Evolutionary conservation across 805 yeast species (phyloP).

Genomic region (Barnettozyma vustinii): DNA sequence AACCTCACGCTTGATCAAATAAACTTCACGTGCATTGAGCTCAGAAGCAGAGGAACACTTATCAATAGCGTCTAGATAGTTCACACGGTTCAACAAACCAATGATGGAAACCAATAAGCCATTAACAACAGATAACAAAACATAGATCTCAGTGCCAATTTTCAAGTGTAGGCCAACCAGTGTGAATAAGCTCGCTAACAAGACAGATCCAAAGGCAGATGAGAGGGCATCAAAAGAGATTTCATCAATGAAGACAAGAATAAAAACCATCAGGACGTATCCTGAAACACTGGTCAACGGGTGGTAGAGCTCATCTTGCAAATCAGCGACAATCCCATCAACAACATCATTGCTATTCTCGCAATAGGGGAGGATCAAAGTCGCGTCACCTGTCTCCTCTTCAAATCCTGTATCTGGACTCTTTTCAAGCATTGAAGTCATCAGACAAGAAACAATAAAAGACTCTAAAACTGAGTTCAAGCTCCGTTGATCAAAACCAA

Average conservation of each 20-base stretch:
- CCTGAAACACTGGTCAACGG: not conserved
- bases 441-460: not conserved
- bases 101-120: conserved; percentile 1
- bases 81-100: conserved; percentile 4
- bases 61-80: not conserved
- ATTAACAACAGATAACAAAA: not conserved
- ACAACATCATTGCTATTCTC: not conserved
- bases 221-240: not conserved
- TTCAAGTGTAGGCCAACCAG: conserved; percentile 1
- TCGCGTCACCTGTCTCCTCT: not conserved
- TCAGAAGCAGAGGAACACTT: not conserved
- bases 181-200: conserved; percentile 4
- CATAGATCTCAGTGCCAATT: not conserved
- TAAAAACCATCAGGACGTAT: not conserved
- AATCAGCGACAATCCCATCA: not conserved
- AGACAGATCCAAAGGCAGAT: conserved; percentile 4
- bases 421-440: not conserved
- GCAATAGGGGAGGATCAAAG: not conserved
- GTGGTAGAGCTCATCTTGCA: conserved; percentile 2
- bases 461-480: not conserved
- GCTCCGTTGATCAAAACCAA: conserved; percentile 21
- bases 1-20: conserved; percentile 1
- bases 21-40: not conserved
- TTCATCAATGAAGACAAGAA: conserved; percentile 2
- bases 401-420: not conserved